Evolutionary conservation across 306 rosid genomes (phyloP).

Genomic region (Dalbergia cultrata): DNA sequence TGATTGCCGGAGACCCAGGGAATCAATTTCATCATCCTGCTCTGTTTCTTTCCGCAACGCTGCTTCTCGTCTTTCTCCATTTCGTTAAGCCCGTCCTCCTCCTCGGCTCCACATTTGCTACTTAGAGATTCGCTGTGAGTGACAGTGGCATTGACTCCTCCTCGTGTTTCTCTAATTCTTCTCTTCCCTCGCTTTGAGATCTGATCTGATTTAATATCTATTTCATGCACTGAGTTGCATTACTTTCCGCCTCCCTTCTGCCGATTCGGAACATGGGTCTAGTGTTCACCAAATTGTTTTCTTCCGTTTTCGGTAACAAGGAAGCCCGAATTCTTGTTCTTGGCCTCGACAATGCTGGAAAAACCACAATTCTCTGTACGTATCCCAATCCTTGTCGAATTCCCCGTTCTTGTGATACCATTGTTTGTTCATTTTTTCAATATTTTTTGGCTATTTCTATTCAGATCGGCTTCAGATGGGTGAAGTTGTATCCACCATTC

Average conservation of each 20-base stretch:
- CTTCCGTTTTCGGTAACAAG: slow-evolving; percentile 89
- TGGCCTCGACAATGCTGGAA: slow-evolving; percentile 99
- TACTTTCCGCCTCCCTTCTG: slow-evolving; percentile 34
- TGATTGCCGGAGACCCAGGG: background rate
- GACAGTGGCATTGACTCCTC: background rate
- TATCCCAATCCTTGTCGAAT: background rate
- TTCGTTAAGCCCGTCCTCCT: background rate
- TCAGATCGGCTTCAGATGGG: slow-evolving; percentile 99
- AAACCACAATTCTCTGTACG: slow-evolving; percentile 95
- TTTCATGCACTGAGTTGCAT: slow-evolving; percentile 54
- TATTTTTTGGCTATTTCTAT: slow-evolving; percentile 12
- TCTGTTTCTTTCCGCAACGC: background rate
- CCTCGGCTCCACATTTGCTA: background rate
- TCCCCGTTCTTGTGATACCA: background rate
- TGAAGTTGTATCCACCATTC: slow-evolving; percentile 98
- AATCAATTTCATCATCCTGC: background rate
- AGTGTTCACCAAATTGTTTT: slow-evolving; percentile 84
- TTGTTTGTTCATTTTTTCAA: background rate
- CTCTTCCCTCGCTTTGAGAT: slow-evolving; percentile 58
- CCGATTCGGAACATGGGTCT: slow-evolving; percentile 74
- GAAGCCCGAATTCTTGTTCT: slow-evolving; percentile 99
- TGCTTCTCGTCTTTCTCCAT: background rate
- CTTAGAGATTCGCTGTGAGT: background rate
- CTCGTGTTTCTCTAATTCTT: slow-evolving; percentile 5
- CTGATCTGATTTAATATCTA: slow-evolving; percentile 48